These are phyloP conservation scores for Coelastrella sp. DNA, from an alignment of 139 green algal species.

Conservation along the genomic window DNA sequence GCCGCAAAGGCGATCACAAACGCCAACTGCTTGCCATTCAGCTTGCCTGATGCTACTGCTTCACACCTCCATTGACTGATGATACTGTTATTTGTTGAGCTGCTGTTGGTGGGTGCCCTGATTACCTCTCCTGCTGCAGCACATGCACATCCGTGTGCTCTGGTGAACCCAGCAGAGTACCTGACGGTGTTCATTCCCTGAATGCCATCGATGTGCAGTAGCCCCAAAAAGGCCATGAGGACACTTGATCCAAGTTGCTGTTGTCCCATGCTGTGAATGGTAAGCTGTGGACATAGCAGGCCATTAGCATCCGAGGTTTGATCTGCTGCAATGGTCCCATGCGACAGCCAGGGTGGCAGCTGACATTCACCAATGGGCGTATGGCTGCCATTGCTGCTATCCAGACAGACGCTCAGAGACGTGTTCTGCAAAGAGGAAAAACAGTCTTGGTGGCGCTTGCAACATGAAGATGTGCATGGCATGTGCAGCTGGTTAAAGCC, in stretches of 20 bases:
- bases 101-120: background rate
- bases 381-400: background rate
- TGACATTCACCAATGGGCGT: background rate
- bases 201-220: background rate
- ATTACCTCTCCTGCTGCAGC: background rate
- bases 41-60: background rate
- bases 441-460: background rate
- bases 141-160: background rate
- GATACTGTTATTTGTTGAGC: too few species aligned
- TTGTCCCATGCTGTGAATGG: background rate
- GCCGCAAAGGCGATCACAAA: background rate
- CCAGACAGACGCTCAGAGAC: background rate
- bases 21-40: background rate
- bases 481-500: background rate
- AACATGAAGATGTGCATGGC: background rate
- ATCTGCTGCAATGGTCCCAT: background rate
- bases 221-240: background rate
- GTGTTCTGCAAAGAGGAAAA: background rate
- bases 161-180: background rate
- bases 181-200: background rate
- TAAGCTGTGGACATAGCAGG: background rate
- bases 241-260: background rate
- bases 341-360: background rate
- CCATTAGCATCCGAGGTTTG: background rate
- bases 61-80: background rate